These are phyloP conservation scores for Epicoccum sorghinum DNA, from an alignment of 2,329 filamentous ascomycete genomes.

Conservation along the genomic window DNA sequence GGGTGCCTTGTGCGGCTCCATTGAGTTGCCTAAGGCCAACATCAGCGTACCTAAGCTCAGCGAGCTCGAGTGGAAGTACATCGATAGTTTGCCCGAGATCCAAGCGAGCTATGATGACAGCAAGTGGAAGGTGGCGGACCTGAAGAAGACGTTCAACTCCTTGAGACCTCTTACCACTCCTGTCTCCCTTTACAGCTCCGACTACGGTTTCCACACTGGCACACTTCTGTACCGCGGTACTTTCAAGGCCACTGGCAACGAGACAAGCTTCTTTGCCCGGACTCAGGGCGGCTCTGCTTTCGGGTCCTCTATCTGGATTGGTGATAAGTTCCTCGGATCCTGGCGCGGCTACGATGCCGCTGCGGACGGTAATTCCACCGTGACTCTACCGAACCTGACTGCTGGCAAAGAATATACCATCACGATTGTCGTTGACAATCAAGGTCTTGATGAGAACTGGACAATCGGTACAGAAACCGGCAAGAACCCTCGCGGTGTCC, in stretches of 20 bases:
- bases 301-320: conserved; percentile 70
- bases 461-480: conserved; percentile 58
- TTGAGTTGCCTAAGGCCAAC: conserved; percentile 58
- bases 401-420: conserved; percentile 64
- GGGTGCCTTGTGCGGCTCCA: conserved; percentile 58
- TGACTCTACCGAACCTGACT: conserved; percentile 60
- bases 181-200: conserved; percentile 67
- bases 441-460: conserved; percentile 72
- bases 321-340: conserved; percentile 67
- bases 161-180: conserved; percentile 64
- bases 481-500: conserved; percentile 67
- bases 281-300: conserved; percentile 73
- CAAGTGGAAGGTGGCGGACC: conserved; percentile 66
- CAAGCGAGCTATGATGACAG: conserved; percentile 69
- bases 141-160: conserved; percentile 66
- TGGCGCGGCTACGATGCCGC: conserved; percentile 63
- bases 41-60: conserved; percentile 64
- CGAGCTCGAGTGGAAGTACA: conserved; percentile 68
- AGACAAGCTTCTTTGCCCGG: conserved; percentile 61
- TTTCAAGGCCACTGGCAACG: conserved; percentile 68
- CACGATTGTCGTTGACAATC: conserved; percentile 75
- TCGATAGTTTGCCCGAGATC: conserved; percentile 76
- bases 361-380: conserved; percentile 60
- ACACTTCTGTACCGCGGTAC: conserved; percentile 72
- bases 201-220: conserved; percentile 77